Conservation (phyloP, 257 asterid species). For the Ophiorrhiza pumila region DNA sequence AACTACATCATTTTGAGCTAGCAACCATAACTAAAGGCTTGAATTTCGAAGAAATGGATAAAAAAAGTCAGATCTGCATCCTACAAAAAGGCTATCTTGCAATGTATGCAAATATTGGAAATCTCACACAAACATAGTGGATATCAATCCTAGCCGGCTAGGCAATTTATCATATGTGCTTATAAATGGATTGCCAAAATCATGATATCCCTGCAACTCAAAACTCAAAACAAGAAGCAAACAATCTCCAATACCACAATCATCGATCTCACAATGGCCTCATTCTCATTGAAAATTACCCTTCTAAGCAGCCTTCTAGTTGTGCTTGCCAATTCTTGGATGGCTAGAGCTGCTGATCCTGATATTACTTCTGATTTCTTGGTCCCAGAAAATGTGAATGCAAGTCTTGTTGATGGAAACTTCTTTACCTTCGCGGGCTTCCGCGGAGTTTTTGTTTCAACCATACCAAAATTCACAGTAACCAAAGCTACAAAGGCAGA, state of each 20-base stretch:
- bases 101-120: background rate
- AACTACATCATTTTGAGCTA: background rate
- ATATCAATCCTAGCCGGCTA: background rate
- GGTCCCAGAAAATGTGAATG: conserved; percentile 12
- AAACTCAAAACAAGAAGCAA: background rate
- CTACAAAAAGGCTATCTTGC: background rate
- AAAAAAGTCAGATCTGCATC: too few relatives aligned
- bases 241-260: background rate
- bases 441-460: conserved; percentile 10
- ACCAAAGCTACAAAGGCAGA: conserved; percentile 23
- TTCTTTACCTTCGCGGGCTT: conserved; percentile 24
- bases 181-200: background rate
- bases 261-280: conserved; percentile 7
- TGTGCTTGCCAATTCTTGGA: conserved; percentile 13
- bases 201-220: background rate
- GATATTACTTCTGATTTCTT: conserved; percentile 27
- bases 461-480: conserved; percentile 1
- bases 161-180: background rate
- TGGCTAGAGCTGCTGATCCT: conserved; percentile 20
- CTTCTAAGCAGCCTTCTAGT: background rate
- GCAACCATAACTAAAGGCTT: background rate
- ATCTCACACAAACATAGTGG: background rate
- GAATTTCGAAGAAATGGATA: too few relatives aligned
- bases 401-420: conserved; percentile 2
- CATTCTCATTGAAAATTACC: background rate